Evolutionary conservation across 2,329 filamentous ascomycete genomes (phyloP).

Genomic region (Remersonia thermophila): DNA sequence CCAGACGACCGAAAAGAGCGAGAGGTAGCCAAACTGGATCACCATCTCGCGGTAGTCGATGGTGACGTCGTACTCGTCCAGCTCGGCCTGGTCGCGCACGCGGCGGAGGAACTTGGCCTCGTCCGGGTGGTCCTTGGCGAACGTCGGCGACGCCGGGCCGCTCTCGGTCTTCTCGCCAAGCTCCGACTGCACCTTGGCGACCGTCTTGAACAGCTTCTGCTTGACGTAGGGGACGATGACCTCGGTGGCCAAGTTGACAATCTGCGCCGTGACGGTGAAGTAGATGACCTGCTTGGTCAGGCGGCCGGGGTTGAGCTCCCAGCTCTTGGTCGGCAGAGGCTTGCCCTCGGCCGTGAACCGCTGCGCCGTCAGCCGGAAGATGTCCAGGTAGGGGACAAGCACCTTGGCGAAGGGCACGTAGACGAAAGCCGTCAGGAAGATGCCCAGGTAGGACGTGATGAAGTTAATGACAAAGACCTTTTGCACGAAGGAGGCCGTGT

Average conservation of each 20-base stretch:
- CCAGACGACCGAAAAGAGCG: constrained; percentile 88
- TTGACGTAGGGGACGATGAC: constrained; percentile 77
- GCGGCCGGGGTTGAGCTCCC: constrained; percentile 70
- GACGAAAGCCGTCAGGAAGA: constrained; percentile 86
- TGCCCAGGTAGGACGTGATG: constrained; percentile 85
- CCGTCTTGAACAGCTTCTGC: constrained; percentile 63
- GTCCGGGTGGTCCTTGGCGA: constrained; percentile 55
- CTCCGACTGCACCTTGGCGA: constrained; percentile 58
- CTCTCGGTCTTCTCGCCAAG: constrained; percentile 36
- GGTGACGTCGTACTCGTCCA: constrained; percentile 80
- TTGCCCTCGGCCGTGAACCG: constrained; percentile 64
- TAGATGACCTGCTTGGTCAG: constrained; percentile 90
- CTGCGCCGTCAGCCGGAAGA: constrained; percentile 64
- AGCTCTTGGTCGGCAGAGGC: constrained; percentile 51
- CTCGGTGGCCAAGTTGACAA: constrained; percentile 78
- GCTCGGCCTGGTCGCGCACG: constrained; percentile 70
- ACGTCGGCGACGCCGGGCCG: no score
- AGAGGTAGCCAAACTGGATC: constrained; percentile 74
- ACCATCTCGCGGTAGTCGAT: constrained; percentile 89
- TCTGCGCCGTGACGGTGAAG: constrained; percentile 85
- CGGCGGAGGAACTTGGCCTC: constrained; percentile 70
- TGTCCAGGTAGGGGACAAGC: constrained; percentile 73
- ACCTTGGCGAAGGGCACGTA: constrained; percentile 84
- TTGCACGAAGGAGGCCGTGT: constrained; percentile 72
- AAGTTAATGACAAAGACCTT: constrained; percentile 97